Evolutionary conservation across 495 filamentous ascomycete genomes (phyloP), one percentile per base, ranked within the genome.

Genomic region (Hypomontagnella monticulosa): DNA sequence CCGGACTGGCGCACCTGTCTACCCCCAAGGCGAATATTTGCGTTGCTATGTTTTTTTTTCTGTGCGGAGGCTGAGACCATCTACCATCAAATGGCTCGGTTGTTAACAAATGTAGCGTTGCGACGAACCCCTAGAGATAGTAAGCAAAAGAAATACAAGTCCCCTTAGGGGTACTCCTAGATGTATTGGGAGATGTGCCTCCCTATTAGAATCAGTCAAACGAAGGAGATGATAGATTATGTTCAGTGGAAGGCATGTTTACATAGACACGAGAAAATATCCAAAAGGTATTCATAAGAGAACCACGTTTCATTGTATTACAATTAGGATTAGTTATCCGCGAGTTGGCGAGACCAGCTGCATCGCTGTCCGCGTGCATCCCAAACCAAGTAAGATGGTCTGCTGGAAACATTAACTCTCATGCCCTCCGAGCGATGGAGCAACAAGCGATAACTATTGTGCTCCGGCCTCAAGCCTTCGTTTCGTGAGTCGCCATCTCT

Each of bases 251-350:
- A 27, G 6, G 6, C 23, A 27, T 6, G 23, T 2, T 27, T 6
- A 27, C 23, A 27, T 2, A 6, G 3, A 3, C 23, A 27, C n/a
- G n/a, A n/a, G n/a, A 6, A 27, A 27, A 27, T 27, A 27, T 27
- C 23, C 6, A 27, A 15, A 15, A 40, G 48, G 18, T 61, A 43
- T 53, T 65, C 42, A 20, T 52, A 52, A 19, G 41, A 61, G 62
- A 67, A 57, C 19, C 55, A 32, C 54, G 36, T 38, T 56, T 61
- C 52, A 46, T 69, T 63, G 56, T 64, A 69, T 71, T 73, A 63
- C 34, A 63, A 73, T 73, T 73, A 73, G 58, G 30, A 73, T 73
- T 73, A 73, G 55, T 54, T 71, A 66, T 70, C 71, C 61, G 57
- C 69, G 42, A 71, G 63, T 65, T 60, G 58, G 60, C 55, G 56